Evolutionary conservation across 345 rosid genomes (phyloP).

Genomic region (Salix dunnii): DNA sequence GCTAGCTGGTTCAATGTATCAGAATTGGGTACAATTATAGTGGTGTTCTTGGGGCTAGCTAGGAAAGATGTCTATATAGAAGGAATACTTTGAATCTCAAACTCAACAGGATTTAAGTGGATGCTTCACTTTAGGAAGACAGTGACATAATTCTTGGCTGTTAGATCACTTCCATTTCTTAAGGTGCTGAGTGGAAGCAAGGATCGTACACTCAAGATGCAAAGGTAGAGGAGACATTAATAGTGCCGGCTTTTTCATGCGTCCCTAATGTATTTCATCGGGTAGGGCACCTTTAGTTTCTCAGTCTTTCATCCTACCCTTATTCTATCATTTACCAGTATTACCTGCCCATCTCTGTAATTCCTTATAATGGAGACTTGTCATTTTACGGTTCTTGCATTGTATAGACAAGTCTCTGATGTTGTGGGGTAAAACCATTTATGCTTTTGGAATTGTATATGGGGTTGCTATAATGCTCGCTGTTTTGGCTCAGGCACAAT

Average conservation of each 20-base stretch:
- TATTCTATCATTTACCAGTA: background rate
- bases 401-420: background rate
- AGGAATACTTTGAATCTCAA: background rate
- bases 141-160: slow-evolving; percentile 7
- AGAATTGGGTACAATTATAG: background rate
- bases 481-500: too few relatives aligned
- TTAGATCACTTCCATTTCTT: background rate
- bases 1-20: background rate
- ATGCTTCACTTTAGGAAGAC: slow-evolving; percentile 19
- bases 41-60: background rate
- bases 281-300: background rate
- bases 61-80: background rate
- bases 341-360: background rate
- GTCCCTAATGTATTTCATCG: background rate
- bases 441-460: background rate
- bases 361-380: background rate
- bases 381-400: background rate
- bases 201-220: background rate
- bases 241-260: background rate
- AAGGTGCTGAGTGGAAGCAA: slow-evolving; percentile 6
- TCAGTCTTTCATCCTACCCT: background rate
- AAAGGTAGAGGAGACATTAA: slow-evolving; percentile 1
- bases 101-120: background rate
- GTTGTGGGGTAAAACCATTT: background rate
- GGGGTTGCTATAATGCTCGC: too few relatives aligned